Conservation (phyloP, 768 basidiomycete genomes). For the Phaeolepiota aurea region DNA sequence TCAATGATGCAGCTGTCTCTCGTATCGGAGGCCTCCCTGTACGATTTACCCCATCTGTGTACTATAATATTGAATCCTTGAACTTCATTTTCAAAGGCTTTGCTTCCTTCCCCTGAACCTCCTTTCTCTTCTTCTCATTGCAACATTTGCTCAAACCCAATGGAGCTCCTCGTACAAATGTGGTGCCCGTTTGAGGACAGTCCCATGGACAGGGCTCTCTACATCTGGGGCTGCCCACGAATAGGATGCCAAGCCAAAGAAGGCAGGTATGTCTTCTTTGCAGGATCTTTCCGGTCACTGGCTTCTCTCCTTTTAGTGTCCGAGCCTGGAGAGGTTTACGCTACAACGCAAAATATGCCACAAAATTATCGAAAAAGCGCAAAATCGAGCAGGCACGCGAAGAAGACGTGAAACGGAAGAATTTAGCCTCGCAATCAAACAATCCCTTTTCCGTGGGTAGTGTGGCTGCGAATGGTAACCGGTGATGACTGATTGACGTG, state of each 20-base stretch:
- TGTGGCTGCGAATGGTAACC: constrained; percentile 1
- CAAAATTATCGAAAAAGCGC: constrained; percentile 53
- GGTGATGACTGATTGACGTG: constrained; percentile 10
- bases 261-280: constrained; percentile 55
- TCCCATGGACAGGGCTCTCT: constrained; percentile 76
- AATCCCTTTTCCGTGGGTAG: constrained; percentile 62
- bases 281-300: not conserved
- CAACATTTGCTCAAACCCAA: constrained; percentile 60
- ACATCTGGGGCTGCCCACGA: constrained; percentile 77
- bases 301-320: constrained; percentile 38
- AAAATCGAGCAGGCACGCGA: constrained; percentile 30
- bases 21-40: constrained; percentile 88
- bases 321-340: constrained; percentile 77
- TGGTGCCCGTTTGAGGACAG: constrained; percentile 89
- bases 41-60: constrained; percentile 57
- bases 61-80: constrained; percentile 35
- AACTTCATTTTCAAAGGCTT: constrained; percentile 53
- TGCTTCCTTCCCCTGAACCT: constrained; percentile 59
- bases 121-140: constrained; percentile 58
- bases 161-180: constrained; percentile 80
- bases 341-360: constrained; percentile 68
- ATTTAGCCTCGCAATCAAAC: constrained; percentile 34
- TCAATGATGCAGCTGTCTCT: constrained; percentile 75
- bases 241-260: constrained; percentile 64
- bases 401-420: constrained; percentile 22